These are phyloP conservation scores for Termitomyces titanicus DNA, from an alignment of 768 basidiomycete species.

Conservation along the genomic window DNA sequence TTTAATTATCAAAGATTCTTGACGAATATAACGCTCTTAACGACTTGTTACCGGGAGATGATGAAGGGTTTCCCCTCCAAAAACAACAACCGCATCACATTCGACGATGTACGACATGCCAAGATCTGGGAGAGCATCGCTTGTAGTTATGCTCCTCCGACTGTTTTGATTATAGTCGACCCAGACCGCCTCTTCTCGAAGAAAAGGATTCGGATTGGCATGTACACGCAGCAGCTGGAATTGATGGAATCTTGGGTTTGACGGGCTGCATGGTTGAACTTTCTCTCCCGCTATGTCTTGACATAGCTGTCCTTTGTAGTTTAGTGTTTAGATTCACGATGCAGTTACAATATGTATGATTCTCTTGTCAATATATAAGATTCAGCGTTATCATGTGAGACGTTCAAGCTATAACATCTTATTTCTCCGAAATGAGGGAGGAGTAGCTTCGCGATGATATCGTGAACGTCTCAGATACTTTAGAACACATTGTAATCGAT, in stretches of 20 bases:
- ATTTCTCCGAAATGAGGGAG: conserved; percentile 13
- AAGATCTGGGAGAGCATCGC: conserved; percentile 5
- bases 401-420: neutral
- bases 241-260: conserved; percentile 14
- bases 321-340: conserved; percentile 11
- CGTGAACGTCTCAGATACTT: conserved; percentile 6
- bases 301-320: conserved; percentile 9
- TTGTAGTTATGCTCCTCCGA: conserved; percentile 4
- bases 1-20: conserved; percentile 37
- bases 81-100: conserved; percentile 2
- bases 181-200: conserved; percentile 12
- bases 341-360: conserved; percentile 11
- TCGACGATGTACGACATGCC: conserved; percentile 15
- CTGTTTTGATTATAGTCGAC: conserved; percentile 8
- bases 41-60: conserved; percentile 8
- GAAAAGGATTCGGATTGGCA: conserved; percentile 9
- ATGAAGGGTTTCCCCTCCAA: neutral
- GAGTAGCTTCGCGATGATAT: conserved; percentile 4
- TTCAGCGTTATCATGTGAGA: neutral
- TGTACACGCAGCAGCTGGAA: conserved; percentile 7
- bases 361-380: neutral
- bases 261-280: conserved; percentile 4
- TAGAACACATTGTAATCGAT: conserved; percentile 20
- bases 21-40: conserved; percentile 28
- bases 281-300: conserved; percentile 7